Base-by-base conservation (phyloP, 164 flowering plant species). In the Chimonanthus praecox region DNA sequence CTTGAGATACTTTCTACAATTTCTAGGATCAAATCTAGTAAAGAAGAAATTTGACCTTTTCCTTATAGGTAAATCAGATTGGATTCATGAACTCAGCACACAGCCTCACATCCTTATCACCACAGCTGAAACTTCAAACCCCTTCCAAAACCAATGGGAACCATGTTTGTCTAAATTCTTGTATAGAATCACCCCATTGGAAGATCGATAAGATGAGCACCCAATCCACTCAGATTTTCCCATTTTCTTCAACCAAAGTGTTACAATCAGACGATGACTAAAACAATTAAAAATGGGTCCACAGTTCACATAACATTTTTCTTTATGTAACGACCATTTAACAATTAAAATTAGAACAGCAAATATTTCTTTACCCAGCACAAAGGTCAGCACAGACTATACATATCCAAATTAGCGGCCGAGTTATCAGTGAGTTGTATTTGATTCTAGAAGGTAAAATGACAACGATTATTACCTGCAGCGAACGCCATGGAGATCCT, bases 401-500 rank as follows among this genome's bases (percentile, higher is more conserved):
- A 54, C 60, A 54, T 54, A 54, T 11, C 11, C 60, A 54, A 54
- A 10, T 11, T 13, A 5, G 60, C 60, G 15, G 60, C 16, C 0
- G 5, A 7, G 5, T 13, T 4, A 54, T 54, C 60, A 54, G 3
- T 33, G 10, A 4, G 16, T 54, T 54, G 60, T 54, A 13, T 54
- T 33, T 33, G 33, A 33, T 33, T 33, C 33, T 33, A 33, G 33
- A 33, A 33, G 33, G 33, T 33, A 33, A 33, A 33, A 33, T 33
- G 33, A 33, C 33, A 33, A 33, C 2, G 33, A 33, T 33, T 33
- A 13, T 54, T 68, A 92, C 97, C 93, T 88, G 83, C 74, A 92
- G 91, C 89, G 84, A 84, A 10, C 88, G 84, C 94, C 97, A 92
- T 0, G 88, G 89, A 62, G 94, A 88, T 58, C 82, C 77, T 7